Conservation (phyloP, 192 early-diverging fungal species). For the Gonapodya sp. region DNA sequence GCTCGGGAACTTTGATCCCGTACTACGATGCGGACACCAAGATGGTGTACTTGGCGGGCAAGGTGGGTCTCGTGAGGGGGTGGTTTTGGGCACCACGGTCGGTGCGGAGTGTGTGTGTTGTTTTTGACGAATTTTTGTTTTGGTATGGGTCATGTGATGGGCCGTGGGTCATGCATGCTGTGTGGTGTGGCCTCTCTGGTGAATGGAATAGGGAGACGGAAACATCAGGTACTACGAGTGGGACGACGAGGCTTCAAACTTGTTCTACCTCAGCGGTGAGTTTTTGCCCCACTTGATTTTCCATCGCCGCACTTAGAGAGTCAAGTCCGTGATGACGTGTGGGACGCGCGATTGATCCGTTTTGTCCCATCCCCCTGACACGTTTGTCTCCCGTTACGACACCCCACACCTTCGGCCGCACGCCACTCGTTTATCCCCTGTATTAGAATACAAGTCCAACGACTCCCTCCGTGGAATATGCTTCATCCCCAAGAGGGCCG, state of each 20-base stretch:
- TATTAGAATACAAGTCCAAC: conserved; percentile 66
- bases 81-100: too few species aligned
- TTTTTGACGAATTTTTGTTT: too few species aligned
- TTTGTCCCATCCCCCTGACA: too few species aligned
- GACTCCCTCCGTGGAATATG: conserved; percentile 91
- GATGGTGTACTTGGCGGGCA: conserved; percentile 91
- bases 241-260: conserved; percentile 71
- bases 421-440: neutral
- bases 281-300: neutral
- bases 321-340: too few species aligned
- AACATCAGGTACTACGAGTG: conserved; percentile 99
- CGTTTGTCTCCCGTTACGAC: neutral
- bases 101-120: too few species aligned
- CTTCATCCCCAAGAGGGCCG: conserved; percentile 86
- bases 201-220: conserved; percentile 63
- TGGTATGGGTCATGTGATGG: too few species aligned
- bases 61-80: conserved; percentile 32
- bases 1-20: conserved; percentile 93
- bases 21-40: conserved; percentile 85
- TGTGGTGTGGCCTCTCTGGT: neutral
- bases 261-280: conserved; percentile 61
- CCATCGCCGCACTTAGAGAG: too few species aligned
- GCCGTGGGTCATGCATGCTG: too few species aligned
- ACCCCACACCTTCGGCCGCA: neutral
- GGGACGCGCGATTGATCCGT: too few species aligned